Percentiles rank a stretch among this genome's conserved stretches.
Evolutionary conservation across 176 grass and related monocot species (phyloP).

Genomic region (Calamus simplicifolius): DNA sequence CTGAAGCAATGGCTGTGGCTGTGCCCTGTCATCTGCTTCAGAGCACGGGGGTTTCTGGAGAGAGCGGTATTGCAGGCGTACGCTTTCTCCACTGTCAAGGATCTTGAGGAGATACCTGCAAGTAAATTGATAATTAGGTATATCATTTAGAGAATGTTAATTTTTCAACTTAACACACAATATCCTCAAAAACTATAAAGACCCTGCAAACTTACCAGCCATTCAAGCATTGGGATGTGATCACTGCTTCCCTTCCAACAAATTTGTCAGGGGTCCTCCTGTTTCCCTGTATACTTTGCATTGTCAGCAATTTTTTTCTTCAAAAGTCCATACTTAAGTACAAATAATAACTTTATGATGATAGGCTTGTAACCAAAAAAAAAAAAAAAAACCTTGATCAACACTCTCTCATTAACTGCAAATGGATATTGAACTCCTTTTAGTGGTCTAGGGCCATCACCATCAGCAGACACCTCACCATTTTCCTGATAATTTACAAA

Average conservation of each 20-base stretch:
- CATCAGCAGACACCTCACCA: conserved; percentile 27
- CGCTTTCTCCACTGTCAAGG: conserved; percentile 55
- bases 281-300: conserved; percentile 45
- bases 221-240: conserved; percentile 74
- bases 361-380: too few relatives aligned
- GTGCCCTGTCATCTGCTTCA: conserved; percentile 23
- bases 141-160: neutral
- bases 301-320: conserved; percentile 6
- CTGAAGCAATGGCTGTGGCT: conserved; percentile 5
- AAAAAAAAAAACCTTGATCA: conserved; percentile 46
- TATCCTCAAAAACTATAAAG: neutral
- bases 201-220: conserved; percentile 44
- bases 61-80: conserved; percentile 62
- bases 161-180: neutral
- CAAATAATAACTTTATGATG: too few relatives aligned
- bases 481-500: conserved; percentile 36
- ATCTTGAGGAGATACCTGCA: conserved; percentile 68
- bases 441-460: conserved; percentile 22
- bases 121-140: neutral
- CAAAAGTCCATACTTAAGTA: too few relatives aligned
- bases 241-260: conserved; percentile 66
- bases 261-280: conserved; percentile 62
- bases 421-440: conserved; percentile 71
- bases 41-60: conserved; percentile 42
- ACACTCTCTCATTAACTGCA: conserved; percentile 50